Conservation (phyloP, 805 yeast species). For the Cyberlindnera saturnus region DNA sequence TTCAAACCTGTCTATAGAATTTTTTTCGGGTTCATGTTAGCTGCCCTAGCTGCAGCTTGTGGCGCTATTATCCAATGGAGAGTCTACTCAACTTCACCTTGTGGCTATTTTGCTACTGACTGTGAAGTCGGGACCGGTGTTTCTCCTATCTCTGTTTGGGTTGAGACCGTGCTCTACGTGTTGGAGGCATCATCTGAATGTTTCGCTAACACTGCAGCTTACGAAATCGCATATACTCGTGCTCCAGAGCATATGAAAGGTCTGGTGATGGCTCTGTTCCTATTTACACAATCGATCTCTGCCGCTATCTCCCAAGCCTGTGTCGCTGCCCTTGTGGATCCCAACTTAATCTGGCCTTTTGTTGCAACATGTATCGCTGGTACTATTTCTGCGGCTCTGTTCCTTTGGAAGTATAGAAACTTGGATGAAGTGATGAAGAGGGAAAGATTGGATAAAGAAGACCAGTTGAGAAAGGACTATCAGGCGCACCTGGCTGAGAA, state of each 20-base stretch:
- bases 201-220: slow-evolving; percentile 74
- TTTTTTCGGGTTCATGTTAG: slow-evolving; percentile 62
- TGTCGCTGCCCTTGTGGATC: slow-evolving; percentile 60
- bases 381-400: slow-evolving; percentile 49
- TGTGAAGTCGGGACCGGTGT: slow-evolving; percentile 34
- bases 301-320: slow-evolving; percentile 72
- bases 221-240: slow-evolving; percentile 79
- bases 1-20: slow-evolving; percentile 71
- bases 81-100: slow-evolving; percentile 68
- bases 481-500: slow-evolving; percentile 4
- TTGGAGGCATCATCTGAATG: slow-evolving; percentile 72
- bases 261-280: slow-evolving; percentile 44
- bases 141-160: slow-evolving; percentile 52
- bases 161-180: slow-evolving; percentile 63
- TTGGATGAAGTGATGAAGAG: slow-evolving; percentile 13
- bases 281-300: slow-evolving; percentile 68
- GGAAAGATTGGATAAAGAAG: slow-evolving; percentile 17
- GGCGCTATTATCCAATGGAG: slow-evolving; percentile 58
- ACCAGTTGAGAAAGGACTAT: slow-evolving; percentile 9
- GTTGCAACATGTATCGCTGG: slow-evolving; percentile 20
- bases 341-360: slow-evolving; percentile 44
- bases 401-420: slow-evolving; percentile 31
- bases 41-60: slow-evolving; percentile 28
- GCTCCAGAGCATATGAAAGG: slow-evolving; percentile 57
- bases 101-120: slow-evolving; percentile 54